phyloP scores from a whole-genome alignment of 139 green algal species.

The Edaphochlamys debaryana region DNA sequence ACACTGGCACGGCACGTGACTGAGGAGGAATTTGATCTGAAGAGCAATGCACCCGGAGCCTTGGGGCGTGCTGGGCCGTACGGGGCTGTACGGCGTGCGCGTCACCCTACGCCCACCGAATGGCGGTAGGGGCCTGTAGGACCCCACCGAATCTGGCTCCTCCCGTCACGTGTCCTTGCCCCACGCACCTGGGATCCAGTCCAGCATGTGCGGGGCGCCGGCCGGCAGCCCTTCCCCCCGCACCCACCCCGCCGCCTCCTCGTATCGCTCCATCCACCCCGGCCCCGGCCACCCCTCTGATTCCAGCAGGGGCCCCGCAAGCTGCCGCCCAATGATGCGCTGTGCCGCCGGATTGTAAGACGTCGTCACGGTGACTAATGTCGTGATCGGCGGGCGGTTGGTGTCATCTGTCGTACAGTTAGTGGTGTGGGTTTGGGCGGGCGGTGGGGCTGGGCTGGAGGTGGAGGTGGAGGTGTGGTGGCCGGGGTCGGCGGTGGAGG shows the following conservation, averaged over 20 bases:
- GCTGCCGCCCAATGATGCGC: constrained; percentile 31
- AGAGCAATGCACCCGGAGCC: no score
- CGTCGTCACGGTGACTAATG: not conserved
- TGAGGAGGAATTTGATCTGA: not conserved
- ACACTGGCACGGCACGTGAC: no score
- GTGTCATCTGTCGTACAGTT: not conserved
- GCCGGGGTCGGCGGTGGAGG: not conserved
- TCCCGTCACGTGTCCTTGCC: no score
- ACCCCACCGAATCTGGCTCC: no score
- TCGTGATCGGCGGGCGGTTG: not conserved
- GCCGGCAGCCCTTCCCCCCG: not conserved
- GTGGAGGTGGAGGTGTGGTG: not conserved
- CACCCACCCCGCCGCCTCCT: constrained; percentile 13
- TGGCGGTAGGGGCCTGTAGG: no score
- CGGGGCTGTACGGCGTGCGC: no score
- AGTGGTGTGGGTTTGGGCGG: no score
- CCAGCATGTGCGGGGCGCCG: constrained; percentile 6
- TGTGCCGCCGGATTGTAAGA: constrained; percentile 11
- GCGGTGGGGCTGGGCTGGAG: no score
- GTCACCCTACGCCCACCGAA: no score
- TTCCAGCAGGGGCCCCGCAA: not conserved
- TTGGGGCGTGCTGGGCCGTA: no score
- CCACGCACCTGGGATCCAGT: constrained; percentile 26
- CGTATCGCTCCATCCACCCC: not conserved
- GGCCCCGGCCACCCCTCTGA: not conserved